phyloP scores from a whole-genome alignment of 2,329 filamentous ascomycete species.

The Torrubiellomyces zombiae region DNA sequence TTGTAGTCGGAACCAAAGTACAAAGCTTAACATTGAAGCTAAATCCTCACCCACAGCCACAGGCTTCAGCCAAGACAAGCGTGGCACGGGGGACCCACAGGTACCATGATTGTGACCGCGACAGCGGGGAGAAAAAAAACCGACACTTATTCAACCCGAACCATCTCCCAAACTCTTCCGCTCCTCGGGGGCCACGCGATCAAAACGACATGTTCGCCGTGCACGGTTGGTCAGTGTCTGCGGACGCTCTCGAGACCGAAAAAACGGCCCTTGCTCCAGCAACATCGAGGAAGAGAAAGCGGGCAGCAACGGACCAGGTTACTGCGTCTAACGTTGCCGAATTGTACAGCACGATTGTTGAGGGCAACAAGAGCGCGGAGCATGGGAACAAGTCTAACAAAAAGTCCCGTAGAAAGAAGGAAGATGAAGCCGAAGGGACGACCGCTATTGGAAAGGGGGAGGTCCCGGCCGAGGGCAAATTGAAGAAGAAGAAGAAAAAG shows the following conservation, averaged over 20 bases:
- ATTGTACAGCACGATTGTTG: constrained; percentile 66
- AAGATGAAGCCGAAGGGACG: constrained; percentile 2
- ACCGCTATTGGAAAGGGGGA: constrained; percentile 1
- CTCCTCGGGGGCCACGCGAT: not conserved
- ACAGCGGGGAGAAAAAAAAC: no score
- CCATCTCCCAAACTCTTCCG: no score
- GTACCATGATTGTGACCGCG: no score
- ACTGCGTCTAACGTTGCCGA: constrained; percentile 57
- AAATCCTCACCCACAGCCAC: no score
- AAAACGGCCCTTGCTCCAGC: constrained; percentile 20
- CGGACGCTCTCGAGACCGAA: constrained; percentile 56
- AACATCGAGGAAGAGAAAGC: constrained; percentile 45
- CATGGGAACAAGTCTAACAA: constrained; percentile 10
- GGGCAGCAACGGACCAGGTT: constrained; percentile 25
- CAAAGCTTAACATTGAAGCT: no score
- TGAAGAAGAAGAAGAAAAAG: constrained; percentile 19
- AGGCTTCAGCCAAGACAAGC: no score
- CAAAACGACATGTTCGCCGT: constrained; percentile 64
- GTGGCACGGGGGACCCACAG: no score
- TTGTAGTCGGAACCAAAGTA: no score
- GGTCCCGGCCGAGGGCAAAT: constrained; percentile 5
- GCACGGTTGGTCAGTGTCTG: constrained; percentile 75
- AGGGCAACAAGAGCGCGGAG: constrained; percentile 40
- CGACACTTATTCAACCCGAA: no score
- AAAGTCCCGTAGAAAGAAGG: constrained; percentile 18